Conservation (phyloP, 2,329 filamentous ascomycete genomes). For the Colletotrichum agaves region DNA sequence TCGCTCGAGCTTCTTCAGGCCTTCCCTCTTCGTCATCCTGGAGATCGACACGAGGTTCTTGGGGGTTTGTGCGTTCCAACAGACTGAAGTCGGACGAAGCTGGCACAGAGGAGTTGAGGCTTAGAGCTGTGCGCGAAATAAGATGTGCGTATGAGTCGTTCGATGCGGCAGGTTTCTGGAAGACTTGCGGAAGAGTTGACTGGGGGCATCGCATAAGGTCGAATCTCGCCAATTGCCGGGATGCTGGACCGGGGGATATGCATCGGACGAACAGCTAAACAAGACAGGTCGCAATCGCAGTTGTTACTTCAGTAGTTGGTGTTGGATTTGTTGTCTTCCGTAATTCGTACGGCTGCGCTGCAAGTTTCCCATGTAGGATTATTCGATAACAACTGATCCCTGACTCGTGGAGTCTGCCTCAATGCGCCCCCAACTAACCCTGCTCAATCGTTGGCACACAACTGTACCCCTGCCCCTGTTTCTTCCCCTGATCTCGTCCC, state of each 20-base stretch:
- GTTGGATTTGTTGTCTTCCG: neutral
- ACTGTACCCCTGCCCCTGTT: constrained; percentile 15
- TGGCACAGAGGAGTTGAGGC: constrained; percentile 6
- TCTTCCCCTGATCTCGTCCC: constrained; percentile 10
- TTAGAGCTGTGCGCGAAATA: constrained; percentile 26
- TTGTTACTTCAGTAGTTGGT: neutral
- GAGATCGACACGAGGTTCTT: constrained; percentile 33
- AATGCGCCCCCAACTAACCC: constrained; percentile 4
- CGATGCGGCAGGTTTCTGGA: constrained; percentile 26
- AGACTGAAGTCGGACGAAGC: neutral
- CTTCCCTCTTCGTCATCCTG: constrained; percentile 7
- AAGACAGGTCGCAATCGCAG: constrained; percentile 3
- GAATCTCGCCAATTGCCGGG: constrained; percentile 29
- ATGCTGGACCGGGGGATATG: constrained; percentile 9
- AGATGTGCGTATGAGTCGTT: constrained; percentile 14
- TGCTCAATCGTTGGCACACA: constrained; percentile 3
- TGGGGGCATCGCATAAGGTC: constrained; percentile 15
- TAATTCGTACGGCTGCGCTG: neutral
- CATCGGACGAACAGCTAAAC: constrained; percentile 30
- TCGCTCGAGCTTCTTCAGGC: neutral
- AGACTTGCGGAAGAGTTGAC: constrained; percentile 13
- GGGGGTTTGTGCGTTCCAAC: neutral
- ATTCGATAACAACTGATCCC: neutral
- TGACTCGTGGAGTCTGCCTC: constrained; percentile 21
- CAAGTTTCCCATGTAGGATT: neutral